Evolutionary conservation across 495 filamentous ascomycete genomes (phyloP).

Genomic region (Hypoxylon lenormandii): DNA sequence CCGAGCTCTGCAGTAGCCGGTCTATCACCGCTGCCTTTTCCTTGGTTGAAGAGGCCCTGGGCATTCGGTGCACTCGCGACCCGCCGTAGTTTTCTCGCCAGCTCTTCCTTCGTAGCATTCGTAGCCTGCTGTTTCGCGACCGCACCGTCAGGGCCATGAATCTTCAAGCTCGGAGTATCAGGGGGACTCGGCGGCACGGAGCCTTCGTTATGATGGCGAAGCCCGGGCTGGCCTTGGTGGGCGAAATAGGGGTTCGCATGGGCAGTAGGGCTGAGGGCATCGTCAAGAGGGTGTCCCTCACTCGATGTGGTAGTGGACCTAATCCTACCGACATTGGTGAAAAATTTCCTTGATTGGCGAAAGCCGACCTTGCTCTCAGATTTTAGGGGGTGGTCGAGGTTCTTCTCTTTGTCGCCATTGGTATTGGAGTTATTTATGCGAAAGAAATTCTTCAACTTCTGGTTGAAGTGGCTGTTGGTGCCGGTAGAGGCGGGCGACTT

Average conservation of each 20-base stretch:
- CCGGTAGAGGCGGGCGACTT: slow-evolving; percentile 44
- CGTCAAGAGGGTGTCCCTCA: slow-evolving; percentile 90
- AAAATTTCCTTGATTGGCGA: slow-evolving; percentile 84
- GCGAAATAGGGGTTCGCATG: slow-evolving; percentile 97
- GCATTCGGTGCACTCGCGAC: slow-evolving; percentile 98
- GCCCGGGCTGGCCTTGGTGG: slow-evolving; percentile 91
- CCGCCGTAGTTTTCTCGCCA: slow-evolving; percentile 89
- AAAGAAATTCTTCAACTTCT: slow-evolving; percentile 97
- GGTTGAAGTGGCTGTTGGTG: slow-evolving; percentile 74
- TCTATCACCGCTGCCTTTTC: slow-evolving; percentile 71
- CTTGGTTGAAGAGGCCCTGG: slow-evolving; percentile 84
- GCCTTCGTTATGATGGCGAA: slow-evolving; percentile 93
- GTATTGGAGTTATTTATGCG: slow-evolving; percentile 80
- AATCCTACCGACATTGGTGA: slow-evolving; percentile 75
- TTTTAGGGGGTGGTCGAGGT: slow-evolving; percentile 56
- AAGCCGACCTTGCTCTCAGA: slow-evolving; percentile 73
- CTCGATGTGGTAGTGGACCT: slow-evolving; percentile 89
- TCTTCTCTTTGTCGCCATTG: slow-evolving; percentile 57
- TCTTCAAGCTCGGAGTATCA: slow-evolving; percentile 82
- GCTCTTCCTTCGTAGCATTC: slow-evolving; percentile 86
- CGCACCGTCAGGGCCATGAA: slow-evolving; percentile 71
- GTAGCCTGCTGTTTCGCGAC: slow-evolving; percentile 72
- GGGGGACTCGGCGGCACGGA: slow-evolving; percentile 97
- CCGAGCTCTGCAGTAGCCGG: slow-evolving; percentile 83
- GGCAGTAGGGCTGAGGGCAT: slow-evolving; percentile 88